Evolutionary conservation across 345 rosid species (phyloP).

Genomic region (Corchorus capsularis): DNA sequence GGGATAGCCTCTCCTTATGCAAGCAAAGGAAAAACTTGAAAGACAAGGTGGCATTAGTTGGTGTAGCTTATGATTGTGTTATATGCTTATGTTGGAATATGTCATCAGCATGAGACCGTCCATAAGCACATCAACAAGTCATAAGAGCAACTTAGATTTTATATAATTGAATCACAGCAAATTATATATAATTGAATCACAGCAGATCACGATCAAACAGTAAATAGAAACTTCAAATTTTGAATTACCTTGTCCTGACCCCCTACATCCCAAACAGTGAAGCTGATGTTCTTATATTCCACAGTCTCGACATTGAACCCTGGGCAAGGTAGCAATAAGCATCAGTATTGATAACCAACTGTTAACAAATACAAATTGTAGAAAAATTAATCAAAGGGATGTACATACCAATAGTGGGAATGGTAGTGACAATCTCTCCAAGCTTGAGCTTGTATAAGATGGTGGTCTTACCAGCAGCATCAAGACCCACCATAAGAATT

Average conservation of each 20-base stretch:
- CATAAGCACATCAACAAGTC: slow-evolving; percentile 19
- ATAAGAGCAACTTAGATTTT: neutral
- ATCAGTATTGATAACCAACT: neutral
- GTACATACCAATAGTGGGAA: slow-evolving; percentile 68
- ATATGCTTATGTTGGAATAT: slow-evolving; percentile 20
- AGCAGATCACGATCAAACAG: neutral
- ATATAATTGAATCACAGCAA: neutral
- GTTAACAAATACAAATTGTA: neutral
- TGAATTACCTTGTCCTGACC: slow-evolving; percentile 71
- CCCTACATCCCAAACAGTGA: slow-evolving; percentile 81
- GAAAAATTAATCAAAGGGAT: neutral
- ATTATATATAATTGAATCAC: too few species aligned
- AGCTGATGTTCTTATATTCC: slow-evolving; percentile 79
- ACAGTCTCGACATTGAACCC: slow-evolving; percentile 82
- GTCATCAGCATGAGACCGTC: slow-evolving; percentile 27
- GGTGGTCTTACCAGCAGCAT: slow-evolving; percentile 89
- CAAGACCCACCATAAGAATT: slow-evolving; percentile 81
- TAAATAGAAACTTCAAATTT: neutral
- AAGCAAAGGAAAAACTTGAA: slow-evolving; percentile 3
- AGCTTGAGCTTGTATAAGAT: slow-evolving; percentile 72
- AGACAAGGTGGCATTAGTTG: slow-evolving; percentile 5
- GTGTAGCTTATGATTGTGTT: slow-evolving; percentile 34
- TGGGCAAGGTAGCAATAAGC: slow-evolving; percentile 17
- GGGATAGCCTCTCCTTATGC: slow-evolving; percentile 13
- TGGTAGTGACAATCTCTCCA: slow-evolving; percentile 74